These are phyloP conservation scores for Elaeis guineensis DNA, from an alignment of 176 grass and related monocot genomes.

Conservation along the genomic window DNA sequence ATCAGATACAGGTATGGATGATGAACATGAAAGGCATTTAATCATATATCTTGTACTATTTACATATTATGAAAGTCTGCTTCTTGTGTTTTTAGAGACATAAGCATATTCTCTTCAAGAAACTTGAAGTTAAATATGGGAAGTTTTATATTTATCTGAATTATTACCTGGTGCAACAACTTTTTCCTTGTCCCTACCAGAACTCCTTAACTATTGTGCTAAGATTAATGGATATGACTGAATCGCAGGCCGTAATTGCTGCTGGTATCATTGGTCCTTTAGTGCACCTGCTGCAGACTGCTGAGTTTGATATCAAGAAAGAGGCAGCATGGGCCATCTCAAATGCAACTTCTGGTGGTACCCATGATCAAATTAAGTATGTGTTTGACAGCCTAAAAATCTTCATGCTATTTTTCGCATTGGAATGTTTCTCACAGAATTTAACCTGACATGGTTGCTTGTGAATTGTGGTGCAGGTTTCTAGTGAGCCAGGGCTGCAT, in stretches of 20 bases:
- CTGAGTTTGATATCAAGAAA: conserved; percentile 9
- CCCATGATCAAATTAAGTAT: conserved; percentile 12
- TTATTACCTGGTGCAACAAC: too few relatives aligned
- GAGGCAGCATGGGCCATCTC: conserved; percentile 8
- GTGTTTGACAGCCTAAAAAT: background rate
- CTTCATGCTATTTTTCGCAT: background rate
- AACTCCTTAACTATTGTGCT: background rate
- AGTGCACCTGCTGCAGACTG: conserved; percentile 1
- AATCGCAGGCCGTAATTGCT: background rate
- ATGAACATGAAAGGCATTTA: too few relatives aligned
- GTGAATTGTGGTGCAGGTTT: background rate
- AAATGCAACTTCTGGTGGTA: conserved; percentile 2
- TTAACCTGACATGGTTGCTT: background rate
- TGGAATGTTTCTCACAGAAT: background rate
- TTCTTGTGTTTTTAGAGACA: background rate
- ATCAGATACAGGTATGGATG: conserved; percentile 4
- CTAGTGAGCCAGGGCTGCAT: conserved; percentile 2
- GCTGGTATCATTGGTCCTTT: conserved; percentile 5
- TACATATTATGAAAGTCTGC: too few relatives aligned
- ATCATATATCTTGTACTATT: too few relatives aligned
- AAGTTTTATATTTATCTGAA: too few relatives aligned
- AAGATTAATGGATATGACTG: too few relatives aligned
- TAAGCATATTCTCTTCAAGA: too few relatives aligned
- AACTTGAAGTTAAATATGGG: too few relatives aligned
- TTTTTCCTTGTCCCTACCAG: too few relatives aligned